A percentile compares a stretch with the other conserved stretches of the same genome.
Evolutionary conservation across 2,329 filamentous ascomycete species (phyloP).

Genomic region (Colletotrichum spaethianum): DNA sequence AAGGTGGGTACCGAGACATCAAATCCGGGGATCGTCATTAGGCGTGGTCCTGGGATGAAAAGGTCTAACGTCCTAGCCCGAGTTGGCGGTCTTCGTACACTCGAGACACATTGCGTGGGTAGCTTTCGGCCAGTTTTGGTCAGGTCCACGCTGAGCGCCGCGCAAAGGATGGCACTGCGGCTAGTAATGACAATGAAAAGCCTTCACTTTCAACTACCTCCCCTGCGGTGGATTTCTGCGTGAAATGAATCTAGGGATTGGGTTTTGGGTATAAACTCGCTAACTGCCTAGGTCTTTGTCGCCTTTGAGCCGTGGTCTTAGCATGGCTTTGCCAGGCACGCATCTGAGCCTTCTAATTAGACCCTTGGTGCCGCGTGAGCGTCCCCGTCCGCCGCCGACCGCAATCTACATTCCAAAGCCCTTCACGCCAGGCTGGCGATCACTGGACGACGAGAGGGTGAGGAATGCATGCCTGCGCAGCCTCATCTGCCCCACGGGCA

Average conservation of each 20-base stretch:
- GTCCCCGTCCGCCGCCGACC: conserved; percentile 14
- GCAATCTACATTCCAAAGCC: conserved; percentile 17
- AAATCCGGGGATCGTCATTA: conserved; percentile 9
- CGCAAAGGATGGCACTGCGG: conserved; percentile 15
- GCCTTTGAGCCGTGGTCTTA: not conserved
- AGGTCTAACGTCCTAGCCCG: conserved; percentile 18
- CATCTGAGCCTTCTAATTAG: not conserved
- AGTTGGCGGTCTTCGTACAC: conserved; percentile 17
- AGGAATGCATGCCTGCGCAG: conserved; percentile 1
- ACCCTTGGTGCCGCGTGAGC: not conserved
- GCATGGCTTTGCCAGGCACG: not conserved
- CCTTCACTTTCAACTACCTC: not conserved
- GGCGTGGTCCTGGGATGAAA: conserved; percentile 1
- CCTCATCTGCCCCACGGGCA: not conserved
- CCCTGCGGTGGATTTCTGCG: not conserved
- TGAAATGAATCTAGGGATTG: not conserved
- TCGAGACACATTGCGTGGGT: conserved; percentile 5
- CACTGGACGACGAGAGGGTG: not conserved
- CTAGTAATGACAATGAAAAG: conserved; percentile 22
- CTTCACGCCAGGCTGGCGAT: not conserved
- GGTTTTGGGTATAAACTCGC: not conserved
- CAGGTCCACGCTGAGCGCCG: conserved; percentile 11
- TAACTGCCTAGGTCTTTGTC: not conserved
- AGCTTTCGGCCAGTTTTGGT: conserved; percentile 3
- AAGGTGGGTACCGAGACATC: conserved; percentile 7